phyloP scores from a whole-genome alignment of 495 filamentous ascomycete genomes.

The Amniculicola lignicola region DNA sequence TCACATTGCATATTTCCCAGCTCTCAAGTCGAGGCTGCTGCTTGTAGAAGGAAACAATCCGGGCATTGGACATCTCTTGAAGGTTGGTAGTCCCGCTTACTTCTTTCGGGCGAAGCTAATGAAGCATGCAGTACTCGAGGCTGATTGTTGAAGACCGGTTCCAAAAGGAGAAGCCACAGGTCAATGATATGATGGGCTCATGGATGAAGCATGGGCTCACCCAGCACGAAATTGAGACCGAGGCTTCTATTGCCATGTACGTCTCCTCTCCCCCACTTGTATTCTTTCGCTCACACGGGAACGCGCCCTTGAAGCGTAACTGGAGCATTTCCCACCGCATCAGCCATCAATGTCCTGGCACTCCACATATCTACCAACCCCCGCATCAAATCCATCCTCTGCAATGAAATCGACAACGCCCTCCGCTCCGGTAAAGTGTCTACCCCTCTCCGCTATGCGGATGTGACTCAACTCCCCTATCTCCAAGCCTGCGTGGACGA shows the following conservation, averaged over 20 bases:
- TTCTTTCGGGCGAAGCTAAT: not conserved
- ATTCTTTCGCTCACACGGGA: not conserved
- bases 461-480: constrained; percentile 21
- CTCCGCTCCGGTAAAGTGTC: not conserved
- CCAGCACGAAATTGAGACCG: constrained; percentile 41
- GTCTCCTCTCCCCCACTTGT: not conserved
- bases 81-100: not conserved
- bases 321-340: not conserved
- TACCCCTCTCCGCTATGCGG: constrained; percentile 6
- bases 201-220: constrained; percentile 48
- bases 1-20: not conserved
- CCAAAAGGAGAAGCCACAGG: not conserved
- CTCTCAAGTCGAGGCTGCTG: too few species aligned
- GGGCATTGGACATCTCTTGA: not conserved
- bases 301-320: not conserved
- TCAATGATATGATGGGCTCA: constrained; percentile 40
- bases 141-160: not conserved
- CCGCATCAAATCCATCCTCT: constrained; percentile 2
- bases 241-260: constrained; percentile 36
- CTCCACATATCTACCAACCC: constrained; percentile 4
- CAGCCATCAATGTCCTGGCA: not conserved
- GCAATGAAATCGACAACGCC: constrained; percentile 14
- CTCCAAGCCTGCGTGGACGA: constrained; percentile 30
- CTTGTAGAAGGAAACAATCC: not conserved
- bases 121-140: too few species aligned